Evolutionary conservation across 495 filamentous ascomycete species (phyloP), one percentile per base, ranked within the genome.

Genomic region (Penicillium desertorum): DNA sequence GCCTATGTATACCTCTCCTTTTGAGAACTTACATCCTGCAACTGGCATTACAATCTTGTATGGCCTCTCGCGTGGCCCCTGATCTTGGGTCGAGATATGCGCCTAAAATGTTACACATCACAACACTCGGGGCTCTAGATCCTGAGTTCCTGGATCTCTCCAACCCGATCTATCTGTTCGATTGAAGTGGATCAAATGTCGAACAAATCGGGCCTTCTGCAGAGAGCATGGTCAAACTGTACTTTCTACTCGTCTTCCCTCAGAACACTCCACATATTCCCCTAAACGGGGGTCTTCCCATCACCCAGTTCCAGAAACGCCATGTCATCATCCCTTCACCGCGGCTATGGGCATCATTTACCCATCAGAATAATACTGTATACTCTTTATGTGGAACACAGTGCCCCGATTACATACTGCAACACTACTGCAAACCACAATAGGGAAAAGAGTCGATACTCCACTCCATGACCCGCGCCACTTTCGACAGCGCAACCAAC

Each of bases 81-180:
- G 34, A 45, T 9, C 9, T 25, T n/a, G 37, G 57, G 41, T 22
- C 14, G 30, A 10, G 41, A 37, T 25, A 22, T 46, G 14, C 6
- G 19, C 14, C n/a, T 2, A 14, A 17, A 62, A 67, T 67, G 53
- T 67, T 69, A 69, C 64, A 69, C 55, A 69, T 69, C 66, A 69
- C 66, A 62, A 50, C 29, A 46, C 44, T 39, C n/a, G 20, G 54
- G 54, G 34, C 45, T 54, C 45, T 36, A 36, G 20, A 60, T 42
- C 30, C 19, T 32, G 36, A 23, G 43, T 59, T 32, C 56, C 54
- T 60, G 49, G 60, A 63, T 63, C 54, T 61, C 60, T 63, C 65
- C 42, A 61, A 53, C 55, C 47, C 52, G 63, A 66, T 64, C 58
- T 68, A 64, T 68, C 61, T 57, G 52, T 23, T 46, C 19, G 12